A percentile compares a stretch with the other conserved stretches of the same genome.
These are phyloP conservation scores for Ophiostoma perfectum DNA, from an alignment of 2,329 filamentous ascomycete genomes.

Conservation along the genomic window DNA sequence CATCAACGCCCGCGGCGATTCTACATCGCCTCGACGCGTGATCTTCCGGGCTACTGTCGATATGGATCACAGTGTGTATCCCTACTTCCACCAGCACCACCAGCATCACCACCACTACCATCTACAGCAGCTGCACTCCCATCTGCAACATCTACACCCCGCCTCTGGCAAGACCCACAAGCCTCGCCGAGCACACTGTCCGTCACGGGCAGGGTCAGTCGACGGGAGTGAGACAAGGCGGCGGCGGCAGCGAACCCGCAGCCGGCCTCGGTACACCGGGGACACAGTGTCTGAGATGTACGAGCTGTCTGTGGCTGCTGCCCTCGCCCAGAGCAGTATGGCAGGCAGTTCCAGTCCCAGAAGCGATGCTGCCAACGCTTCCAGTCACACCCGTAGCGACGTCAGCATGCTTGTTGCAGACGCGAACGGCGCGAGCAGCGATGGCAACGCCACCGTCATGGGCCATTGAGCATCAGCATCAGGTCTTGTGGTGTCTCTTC, in stretches of 20 bases:
- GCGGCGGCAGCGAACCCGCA: conserved; percentile 19
- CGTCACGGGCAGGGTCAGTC: conserved; percentile 18
- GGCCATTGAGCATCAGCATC: conserved; percentile 6
- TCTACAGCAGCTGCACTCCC: neutral
- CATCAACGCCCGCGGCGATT: conserved; percentile 6
- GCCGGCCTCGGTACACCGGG: conserved; percentile 16
- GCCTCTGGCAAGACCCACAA: neutral
- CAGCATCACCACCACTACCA: neutral
- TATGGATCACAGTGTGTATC: conserved; percentile 12
- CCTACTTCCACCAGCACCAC: neutral
- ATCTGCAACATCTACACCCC: neutral
- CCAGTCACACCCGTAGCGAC: neutral
- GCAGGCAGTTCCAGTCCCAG: neutral
- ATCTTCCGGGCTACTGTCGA: conserved; percentile 11
- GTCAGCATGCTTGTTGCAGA: conserved; percentile 13
- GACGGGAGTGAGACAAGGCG: conserved; percentile 8
- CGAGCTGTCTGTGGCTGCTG: neutral
- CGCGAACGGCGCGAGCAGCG: conserved; percentile 15
- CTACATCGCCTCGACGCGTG: conserved; percentile 18
- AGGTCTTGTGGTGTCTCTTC: neutral
- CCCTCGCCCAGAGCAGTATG: neutral
- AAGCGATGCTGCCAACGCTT: neutral
- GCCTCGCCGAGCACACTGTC: conserved; percentile 10
- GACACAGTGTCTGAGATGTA: neutral
- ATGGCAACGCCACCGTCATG: conserved; percentile 18